Conservation (phyloP, 768 basidiomycete species). For the Auricularia cornea region DNA sequence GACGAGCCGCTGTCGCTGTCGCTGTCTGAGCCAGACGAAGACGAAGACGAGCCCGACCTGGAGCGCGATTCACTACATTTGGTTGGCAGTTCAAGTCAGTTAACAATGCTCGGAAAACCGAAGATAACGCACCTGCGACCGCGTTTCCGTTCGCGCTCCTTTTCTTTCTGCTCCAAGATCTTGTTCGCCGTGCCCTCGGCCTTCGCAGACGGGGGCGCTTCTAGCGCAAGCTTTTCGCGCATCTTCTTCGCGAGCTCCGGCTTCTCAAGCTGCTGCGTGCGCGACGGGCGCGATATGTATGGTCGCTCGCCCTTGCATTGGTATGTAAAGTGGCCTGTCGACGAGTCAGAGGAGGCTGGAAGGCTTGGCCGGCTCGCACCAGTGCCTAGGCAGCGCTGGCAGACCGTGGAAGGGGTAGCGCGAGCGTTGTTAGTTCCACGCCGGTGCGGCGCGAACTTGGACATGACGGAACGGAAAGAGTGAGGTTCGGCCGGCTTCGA, state of each 20-base stretch:
- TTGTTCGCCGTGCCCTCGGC: conserved; percentile 64
- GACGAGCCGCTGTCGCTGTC: conserved; percentile 21
- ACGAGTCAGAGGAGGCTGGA: not conserved
- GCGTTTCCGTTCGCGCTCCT: conserved; percentile 44
- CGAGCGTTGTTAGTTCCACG: conserved; percentile 53
- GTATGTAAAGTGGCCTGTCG: conserved; percentile 78
- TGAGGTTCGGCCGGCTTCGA: no score
- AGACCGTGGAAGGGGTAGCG: conserved; percentile 58
- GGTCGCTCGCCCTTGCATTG: conserved; percentile 78
- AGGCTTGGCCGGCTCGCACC: conserved; percentile 33
- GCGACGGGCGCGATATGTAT: conserved; percentile 83
- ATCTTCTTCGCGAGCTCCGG: conserved; percentile 59
- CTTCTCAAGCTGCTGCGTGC: conserved; percentile 79
- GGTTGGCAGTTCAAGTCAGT: conserved; percentile 11
- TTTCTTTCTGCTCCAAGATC: conserved; percentile 78
- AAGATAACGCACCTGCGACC: conserved; percentile 7
- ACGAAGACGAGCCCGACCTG: conserved; percentile 26
- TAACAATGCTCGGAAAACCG: conserved; percentile 20
- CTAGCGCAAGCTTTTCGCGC: not conserved
- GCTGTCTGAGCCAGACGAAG: conserved; percentile 25
- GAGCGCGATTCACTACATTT: conserved; percentile 29
- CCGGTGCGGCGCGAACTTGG: conserved; percentile 71
- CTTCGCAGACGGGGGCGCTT: not conserved
- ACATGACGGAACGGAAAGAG: conserved; percentile 25
- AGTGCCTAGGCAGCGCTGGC: conserved; percentile 72